Conservation (phyloP, 129 eudicot genomes). For the Flaveria brownii region DNA sequence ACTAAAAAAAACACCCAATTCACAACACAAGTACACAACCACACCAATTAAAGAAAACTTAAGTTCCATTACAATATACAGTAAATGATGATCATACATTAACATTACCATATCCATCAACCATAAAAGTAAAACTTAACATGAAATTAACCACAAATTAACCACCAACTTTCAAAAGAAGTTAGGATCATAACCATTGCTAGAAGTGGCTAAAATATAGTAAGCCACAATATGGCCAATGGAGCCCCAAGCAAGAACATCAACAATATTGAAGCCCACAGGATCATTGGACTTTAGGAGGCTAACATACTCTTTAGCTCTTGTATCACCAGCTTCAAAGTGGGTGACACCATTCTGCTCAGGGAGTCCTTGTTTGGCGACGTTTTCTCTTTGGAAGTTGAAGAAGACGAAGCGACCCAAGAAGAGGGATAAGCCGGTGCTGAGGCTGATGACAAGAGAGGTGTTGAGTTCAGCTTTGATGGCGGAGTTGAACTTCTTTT, state of each 20-base stretch:
- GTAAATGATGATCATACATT: not conserved
- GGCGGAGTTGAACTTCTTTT: conserved; percentile 27
- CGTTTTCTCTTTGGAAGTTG: conserved; percentile 94
- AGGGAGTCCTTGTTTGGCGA: conserved; percentile 85
- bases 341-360: conserved; percentile 84
- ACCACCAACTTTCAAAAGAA: conserved; percentile 41
- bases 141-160: not conserved
- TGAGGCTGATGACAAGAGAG: conserved; percentile 76
- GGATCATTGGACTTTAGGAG: conserved; percentile 90
- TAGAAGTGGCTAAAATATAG: conserved; percentile 85
- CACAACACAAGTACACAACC: not conserved
- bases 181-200: conserved; percentile 96
- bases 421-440: conserved; percentile 89
- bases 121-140: conserved; percentile 5
- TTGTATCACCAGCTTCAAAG: conserved; percentile 84
- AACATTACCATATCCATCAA: not conserved
- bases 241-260: conserved; percentile 97
- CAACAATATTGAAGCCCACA: conserved; percentile 88
- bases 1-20: not conserved
- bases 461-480: conserved; percentile 71
- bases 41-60: not conserved
- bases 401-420: conserved; percentile 90
- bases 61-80: conserved; percentile 25
- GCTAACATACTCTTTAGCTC: conserved; percentile 97
- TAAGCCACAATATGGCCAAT: conserved; percentile 97